Evolutionary conservation across 495 filamentous ascomycete genomes (phyloP), one percentile per base, ranked within the genome.

Genomic region (Wilcoxina mikolae): DNA sequence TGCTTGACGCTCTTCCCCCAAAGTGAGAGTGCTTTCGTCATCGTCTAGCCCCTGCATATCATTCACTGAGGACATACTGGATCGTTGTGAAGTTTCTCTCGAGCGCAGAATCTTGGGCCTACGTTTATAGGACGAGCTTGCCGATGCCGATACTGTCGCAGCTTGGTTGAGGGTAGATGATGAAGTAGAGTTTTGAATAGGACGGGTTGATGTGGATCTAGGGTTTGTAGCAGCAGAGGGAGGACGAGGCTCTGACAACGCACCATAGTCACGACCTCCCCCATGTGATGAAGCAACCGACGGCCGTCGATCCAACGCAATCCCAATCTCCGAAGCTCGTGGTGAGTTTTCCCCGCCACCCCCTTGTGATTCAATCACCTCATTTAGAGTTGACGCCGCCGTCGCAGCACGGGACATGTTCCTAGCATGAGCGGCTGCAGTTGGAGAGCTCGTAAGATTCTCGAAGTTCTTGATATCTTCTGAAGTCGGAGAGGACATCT

Each of bases 61-160:
- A 10, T 25, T 29, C 3, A 64, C 51, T 35, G 57, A 60, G n/a
- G 57, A 60, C 20, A 64, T 50, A 26, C 57, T 64, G 18, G 57
- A 61, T 27, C 62, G 41, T 49, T 65, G 62, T 9, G 56, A 59
- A 3, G 46, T 57, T 20, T 56, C 33, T 24, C 63, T 47, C 20
- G 56, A 57, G 23, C 61, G 57, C 11, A 66, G 51, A 44, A 66
- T 62, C 44, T 66, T 66, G 29, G 63, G 58, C 20, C 56, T 49
- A 25, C 46, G 46, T 29, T 29, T 9, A 10, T 29, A 23, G 22
- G 46, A 28, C 12, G 10, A 22, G 15, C 23, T 29, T 28, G 46
- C 46, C 12, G 46, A 15, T 15, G 46, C 43, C n/a, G 43, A 24
- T 18, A 20, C 43, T 12, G 43, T 12, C 15, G 43, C 43, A 46